A percentile compares a stretch with the other conserved stretches of the same genome.
Evolutionary conservation across 2,329 filamentous ascomycete species (phyloP).

Genomic region (Sarocladium kiliense): DNA sequence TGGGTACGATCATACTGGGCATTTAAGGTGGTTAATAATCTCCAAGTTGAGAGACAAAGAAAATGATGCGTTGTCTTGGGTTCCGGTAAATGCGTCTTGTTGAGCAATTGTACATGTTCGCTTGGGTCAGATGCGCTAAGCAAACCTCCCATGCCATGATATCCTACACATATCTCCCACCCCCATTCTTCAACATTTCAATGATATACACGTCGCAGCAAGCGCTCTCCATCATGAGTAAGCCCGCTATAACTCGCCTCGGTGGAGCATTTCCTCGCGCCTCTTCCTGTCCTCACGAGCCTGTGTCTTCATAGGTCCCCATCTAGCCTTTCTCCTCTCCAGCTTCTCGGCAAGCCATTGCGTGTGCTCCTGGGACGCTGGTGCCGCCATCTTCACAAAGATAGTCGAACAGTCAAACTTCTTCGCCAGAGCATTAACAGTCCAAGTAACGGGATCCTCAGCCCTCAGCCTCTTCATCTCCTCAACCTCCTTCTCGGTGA

Average conservation of each 20-base stretch:
- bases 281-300: slow-evolving; percentile 51
- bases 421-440: slow-evolving; percentile 44
- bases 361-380: slow-evolving; percentile 42
- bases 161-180: slow-evolving; percentile 1
- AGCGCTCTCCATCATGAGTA: neutral
- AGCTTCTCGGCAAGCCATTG: slow-evolving; percentile 37
- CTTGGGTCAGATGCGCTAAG: neutral
- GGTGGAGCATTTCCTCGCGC: slow-evolving; percentile 47
- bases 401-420: slow-evolving; percentile 51
- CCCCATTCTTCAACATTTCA: neutral
- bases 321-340: slow-evolving; percentile 46
- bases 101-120: slow-evolving; percentile 2
- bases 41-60: slow-evolving; percentile 7
- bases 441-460: slow-evolving; percentile 51
- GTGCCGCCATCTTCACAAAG: slow-evolving; percentile 55
- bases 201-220: neutral
- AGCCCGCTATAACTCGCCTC: slow-evolving; percentile 41
- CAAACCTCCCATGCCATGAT: neutral
- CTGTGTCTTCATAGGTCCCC: slow-evolving; percentile 50
- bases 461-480: slow-evolving; percentile 54
- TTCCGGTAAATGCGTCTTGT: neutral
- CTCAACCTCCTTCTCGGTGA: slow-evolving; percentile 49
- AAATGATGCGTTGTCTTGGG: slow-evolving; percentile 10
- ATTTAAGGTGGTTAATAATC: neutral
- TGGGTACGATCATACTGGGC: neutral